phyloP scores from a whole-genome alignment of 192 early-diverging fungal species.

The Endogone sp. region DNA sequence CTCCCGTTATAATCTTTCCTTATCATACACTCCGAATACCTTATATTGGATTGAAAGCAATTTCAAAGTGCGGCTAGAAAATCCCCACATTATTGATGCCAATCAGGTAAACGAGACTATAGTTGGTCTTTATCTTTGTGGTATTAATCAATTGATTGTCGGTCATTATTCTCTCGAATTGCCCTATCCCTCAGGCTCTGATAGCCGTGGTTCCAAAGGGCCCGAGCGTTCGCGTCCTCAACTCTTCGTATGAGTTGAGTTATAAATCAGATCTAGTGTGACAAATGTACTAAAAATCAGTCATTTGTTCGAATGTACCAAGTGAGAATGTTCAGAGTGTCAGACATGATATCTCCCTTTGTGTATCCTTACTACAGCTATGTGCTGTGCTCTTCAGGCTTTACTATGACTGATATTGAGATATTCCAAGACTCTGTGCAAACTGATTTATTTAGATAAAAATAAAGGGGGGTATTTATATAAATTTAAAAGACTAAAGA shows the following conservation, averaged over 20 bases:
- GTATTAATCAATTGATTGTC: not conserved
- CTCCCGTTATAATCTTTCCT: not conserved
- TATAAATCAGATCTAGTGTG: conserved; percentile 48
- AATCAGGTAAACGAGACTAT: conserved; percentile 32
- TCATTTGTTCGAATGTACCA: too few relatives aligned
- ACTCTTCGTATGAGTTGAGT: conserved; percentile 39
- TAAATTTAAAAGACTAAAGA: too few relatives aligned
- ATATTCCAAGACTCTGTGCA: too few relatives aligned
- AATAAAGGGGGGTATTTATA: too few relatives aligned
- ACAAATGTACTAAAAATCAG: too few relatives aligned
- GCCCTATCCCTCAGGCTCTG: conserved; percentile 15
- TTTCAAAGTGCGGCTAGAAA: conserved; percentile 45
- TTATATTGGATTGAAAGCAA: conserved; percentile 7
- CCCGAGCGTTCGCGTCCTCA: conserved; percentile 28
- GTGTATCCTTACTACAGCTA: too few relatives aligned
- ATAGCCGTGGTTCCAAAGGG: conserved; percentile 38
- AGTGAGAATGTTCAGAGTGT: too few relatives aligned
- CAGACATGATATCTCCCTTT: too few relatives aligned
- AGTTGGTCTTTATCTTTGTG: not conserved
- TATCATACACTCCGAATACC: too few relatives aligned
- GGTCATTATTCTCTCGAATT: not conserved
- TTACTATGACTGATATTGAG: too few relatives aligned
- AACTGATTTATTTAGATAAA: too few relatives aligned
- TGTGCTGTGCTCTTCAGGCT: too few relatives aligned
- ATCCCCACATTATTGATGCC: conserved; percentile 50